Evolutionary conservation across 768 basidiomycete species (phyloP), one percentile per base, ranked within the genome.

Genomic region (Leccinum subgranulosum): DNA sequence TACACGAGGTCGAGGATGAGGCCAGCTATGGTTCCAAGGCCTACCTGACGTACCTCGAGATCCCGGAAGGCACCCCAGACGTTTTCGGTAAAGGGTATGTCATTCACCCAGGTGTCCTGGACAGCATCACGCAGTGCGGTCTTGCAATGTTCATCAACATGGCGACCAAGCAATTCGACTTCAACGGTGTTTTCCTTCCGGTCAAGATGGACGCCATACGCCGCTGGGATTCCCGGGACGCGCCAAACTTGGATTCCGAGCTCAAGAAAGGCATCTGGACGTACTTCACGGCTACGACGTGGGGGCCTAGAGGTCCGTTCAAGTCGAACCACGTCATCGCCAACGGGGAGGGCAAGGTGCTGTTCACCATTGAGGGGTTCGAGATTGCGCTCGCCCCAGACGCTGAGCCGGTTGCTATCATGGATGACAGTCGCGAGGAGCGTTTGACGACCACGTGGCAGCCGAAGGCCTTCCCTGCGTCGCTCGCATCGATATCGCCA

Each of bases 281-380:
- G 3, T 71, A 69, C 60, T 72, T 70, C 12, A 68, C 57, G 4
- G 53, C 54, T 3, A 52, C 56, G 7, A 61, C 59, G 2, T 72
- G 68, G 68, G 64, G 66, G 6, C 60, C 70, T 65, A 23, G 23
- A 23, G 23, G 23, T 23, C 23, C 23, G 23, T 23, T 23, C 23
- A 23, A 23, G 23, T 23, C 65, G 2, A 57, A 71, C 54, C 72
- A 72, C 43, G 53, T 73, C 53, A 63, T 73, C 31, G 59, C 65
- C 33, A 71, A 69, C 46, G 60, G 63, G 49, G 64, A 69, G 39
- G 71, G 73, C 1, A 66, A 60, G 12, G 60, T 73, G 1, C 61
- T 74, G 29, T 64, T 74, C 48, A 74, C 73, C 3, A 71, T 74
- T 33, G 69, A 70, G 34, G 69, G 68, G 4, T 73, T 74, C 55